Base-by-base conservation (phyloP, 2,329 filamentous ascomycete genomes). In the Exophiala mesophila region DNA sequence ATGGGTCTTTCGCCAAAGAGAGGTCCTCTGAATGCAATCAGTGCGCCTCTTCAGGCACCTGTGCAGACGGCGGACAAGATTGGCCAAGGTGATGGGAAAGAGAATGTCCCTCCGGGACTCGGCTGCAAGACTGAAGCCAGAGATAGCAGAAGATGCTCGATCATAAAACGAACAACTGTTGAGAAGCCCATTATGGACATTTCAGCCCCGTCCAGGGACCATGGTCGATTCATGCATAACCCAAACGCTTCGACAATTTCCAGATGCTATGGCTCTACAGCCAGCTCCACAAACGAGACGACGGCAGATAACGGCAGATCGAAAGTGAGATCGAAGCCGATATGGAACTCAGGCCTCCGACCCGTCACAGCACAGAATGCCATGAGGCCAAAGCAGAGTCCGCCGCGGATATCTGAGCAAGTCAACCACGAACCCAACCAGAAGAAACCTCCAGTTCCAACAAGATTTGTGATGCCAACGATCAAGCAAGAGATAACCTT, bases 51-150 rank as follows among this genome's bases (percentile, higher is more conserved):
- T 5, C 73, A 74, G 50, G 67, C 66, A 34, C 55, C 59, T 5
- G 61, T 62, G 3, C 60, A 63, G 29, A 57, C 60, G 13, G 55
- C 63, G 31, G 73, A 79, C 53, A 56, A 73, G n/a, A 55, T 64
- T 45, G 77, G 76, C 17, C 68, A 68, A 36, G 74, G 74, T 23
- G 70, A 69, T 3, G 78, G 78, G 4, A 83, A 83, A 53, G 78
- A 82, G 57, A 83, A 82, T 49, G 55, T 80, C 4, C 77, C 77
- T 10, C 78, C 77, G 1, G 70, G 70, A 13, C n/a, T n/a, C n/a
- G n/a, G n/a, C n/a, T n/a, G n/a, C n/a, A n/a, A n/a, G n/a, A n/a
- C n/a, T n/a, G n/a, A n/a, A n/a, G n/a, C n/a, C n/a, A n/a, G n/a
- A n/a, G n/a, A n/a, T n/a, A n/a, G n/a, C n/a, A n/a, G n/a, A n/a